A percentile compares a stretch with the other conserved stretches of the same genome.
Evolutionary conservation across 1,284 basidiomycete genomes (phyloP).

Genomic region (Malassezia restricta): DNA sequence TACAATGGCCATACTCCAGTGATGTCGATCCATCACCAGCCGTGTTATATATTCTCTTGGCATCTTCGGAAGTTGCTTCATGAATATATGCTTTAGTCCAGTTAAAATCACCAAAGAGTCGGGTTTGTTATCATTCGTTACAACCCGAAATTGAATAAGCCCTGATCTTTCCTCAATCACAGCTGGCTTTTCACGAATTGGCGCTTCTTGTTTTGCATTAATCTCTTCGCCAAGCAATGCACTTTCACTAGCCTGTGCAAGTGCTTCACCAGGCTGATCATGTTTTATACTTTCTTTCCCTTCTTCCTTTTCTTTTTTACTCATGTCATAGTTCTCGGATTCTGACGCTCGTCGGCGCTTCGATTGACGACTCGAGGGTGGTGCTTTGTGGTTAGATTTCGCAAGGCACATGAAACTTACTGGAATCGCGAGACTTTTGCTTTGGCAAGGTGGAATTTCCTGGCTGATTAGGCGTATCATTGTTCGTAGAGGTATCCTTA

Average conservation of each 20-base stretch:
- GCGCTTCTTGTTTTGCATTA: slow-evolving; percentile 15
- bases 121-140: slow-evolving; percentile 69
- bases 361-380: background rate
- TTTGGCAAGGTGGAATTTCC: background rate
- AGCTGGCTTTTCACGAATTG: slow-evolving; percentile 52
- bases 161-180: slow-evolving; percentile 68
- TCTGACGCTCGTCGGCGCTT: background rate
- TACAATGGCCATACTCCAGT: slow-evolving; percentile 82
- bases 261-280: background rate
- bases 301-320: background rate
- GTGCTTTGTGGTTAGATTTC: background rate
- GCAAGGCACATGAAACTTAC: background rate
- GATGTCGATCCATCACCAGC: slow-evolving; percentile 83
- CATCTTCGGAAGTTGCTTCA: slow-evolving; percentile 97
- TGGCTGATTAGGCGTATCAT: too few relatives aligned
- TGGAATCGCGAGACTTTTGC: background rate
- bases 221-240: slow-evolving; percentile 1
- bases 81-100: slow-evolving; percentile 89
- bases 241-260: background rate
- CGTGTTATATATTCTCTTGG: slow-evolving; percentile 95
- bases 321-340: background rate
- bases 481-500: too few relatives aligned
- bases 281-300: background rate
- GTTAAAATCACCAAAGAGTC: slow-evolving; percentile 66
- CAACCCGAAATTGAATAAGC: slow-evolving; percentile 72